Evolutionary conservation across 2,329 filamentous ascomycete genomes (phyloP).

Genomic region (Penicillium sp.): DNA sequence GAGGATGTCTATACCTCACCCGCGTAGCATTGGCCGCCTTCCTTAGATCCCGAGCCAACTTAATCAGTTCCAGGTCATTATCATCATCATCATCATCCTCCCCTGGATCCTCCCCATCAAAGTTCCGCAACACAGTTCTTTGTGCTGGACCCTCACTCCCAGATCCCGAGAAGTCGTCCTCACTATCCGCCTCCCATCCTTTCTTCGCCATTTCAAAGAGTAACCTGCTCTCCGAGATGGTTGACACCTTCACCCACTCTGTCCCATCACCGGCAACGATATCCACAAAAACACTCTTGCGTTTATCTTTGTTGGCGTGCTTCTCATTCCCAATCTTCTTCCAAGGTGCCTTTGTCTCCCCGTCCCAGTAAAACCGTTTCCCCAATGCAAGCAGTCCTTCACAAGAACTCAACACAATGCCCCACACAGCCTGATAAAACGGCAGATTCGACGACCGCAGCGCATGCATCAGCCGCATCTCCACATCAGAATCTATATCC

Average conservation of each 20-base stretch:
- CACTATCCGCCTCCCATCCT: constrained; percentile 56
- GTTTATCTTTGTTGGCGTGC: constrained; percentile 40
- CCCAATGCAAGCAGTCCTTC: constrained; percentile 57
- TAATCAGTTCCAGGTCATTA: constrained; percentile 59
- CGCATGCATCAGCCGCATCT: constrained; percentile 51
- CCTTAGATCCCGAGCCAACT: constrained; percentile 58
- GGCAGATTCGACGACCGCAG: constrained; percentile 65
- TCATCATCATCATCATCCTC: constrained; percentile 54
- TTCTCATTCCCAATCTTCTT: constrained; percentile 14
- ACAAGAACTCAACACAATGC: constrained; percentile 56
- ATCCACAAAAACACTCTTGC: constrained; percentile 60
- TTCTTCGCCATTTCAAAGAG: constrained; percentile 68
- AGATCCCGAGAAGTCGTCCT: constrained; percentile 44
- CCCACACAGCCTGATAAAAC: constrained; percentile 65
- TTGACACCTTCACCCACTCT: constrained; percentile 69
- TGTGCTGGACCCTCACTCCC: constrained; percentile 13
- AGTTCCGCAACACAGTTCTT: constrained; percentile 28
- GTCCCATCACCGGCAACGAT: constrained; percentile 62
- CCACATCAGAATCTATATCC: constrained; percentile 22
- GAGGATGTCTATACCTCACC: constrained; percentile 60
- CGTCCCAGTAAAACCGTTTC: constrained; percentile 55
- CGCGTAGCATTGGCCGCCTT: constrained; percentile 58
- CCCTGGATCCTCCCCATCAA: constrained; percentile 33
- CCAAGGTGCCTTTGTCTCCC: constrained; percentile 2
- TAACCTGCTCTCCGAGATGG: constrained; percentile 62